Evolutionary conservation across 306 rosid genomes (phyloP).

Genomic region (Purshia tridentata): DNA sequence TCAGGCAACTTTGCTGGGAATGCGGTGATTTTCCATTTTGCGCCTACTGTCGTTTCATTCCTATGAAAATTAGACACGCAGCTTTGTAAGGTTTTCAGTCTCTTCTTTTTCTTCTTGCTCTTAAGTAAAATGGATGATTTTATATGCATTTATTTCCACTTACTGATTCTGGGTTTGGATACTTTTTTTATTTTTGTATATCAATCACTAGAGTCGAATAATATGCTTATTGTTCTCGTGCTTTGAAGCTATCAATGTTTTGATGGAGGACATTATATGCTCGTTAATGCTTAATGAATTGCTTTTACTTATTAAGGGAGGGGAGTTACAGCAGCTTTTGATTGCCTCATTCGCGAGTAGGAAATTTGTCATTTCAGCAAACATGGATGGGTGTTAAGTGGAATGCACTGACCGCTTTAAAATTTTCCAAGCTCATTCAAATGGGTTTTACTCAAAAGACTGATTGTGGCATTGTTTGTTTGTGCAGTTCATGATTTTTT

Average conservation of each 20-base stretch:
- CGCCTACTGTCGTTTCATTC: not conserved
- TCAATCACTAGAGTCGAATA: not conserved
- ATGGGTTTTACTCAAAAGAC: not conserved
- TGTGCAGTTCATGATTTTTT: not conserved
- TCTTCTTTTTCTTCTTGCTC: not conserved
- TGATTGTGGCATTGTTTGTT: not conserved
- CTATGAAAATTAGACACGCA: not conserved
- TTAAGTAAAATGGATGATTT: not conserved
- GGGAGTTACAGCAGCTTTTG: not conserved
- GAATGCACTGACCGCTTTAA: not conserved
- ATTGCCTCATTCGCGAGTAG: not conserved
- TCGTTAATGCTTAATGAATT: too few species aligned
- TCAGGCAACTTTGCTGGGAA: not conserved
- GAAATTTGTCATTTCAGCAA: not conserved
- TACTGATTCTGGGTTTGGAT: not conserved
- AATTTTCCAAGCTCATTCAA: not conserved
- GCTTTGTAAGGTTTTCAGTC: not conserved
- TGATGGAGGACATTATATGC: not conserved
- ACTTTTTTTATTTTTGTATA: not conserved
- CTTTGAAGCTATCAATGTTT: not conserved
- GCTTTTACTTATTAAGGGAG: not conserved
- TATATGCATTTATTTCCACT: not conserved
- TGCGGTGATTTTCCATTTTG: not conserved
- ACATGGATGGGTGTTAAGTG: not conserved
- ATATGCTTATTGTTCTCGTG: not conserved